Evolutionary conservation across 805 yeast species (phyloP).

Genomic region (Diddensiella caesifluorescens): DNA sequence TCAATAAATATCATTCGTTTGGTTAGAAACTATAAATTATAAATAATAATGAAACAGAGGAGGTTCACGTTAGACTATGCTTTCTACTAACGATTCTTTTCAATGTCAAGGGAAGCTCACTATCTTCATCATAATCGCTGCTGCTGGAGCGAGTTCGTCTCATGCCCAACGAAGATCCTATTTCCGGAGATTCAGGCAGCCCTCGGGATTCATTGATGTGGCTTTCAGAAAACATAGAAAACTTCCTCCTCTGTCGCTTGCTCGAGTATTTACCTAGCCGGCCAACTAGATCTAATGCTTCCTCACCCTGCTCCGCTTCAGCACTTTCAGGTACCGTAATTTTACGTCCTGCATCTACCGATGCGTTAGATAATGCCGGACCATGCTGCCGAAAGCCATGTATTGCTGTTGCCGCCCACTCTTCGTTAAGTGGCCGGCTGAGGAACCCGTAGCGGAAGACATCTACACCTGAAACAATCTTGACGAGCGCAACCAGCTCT

Average conservation of each 20-base stretch:
- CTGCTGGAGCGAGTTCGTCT: background rate
- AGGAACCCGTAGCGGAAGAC: conserved; percentile 48
- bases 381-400: background rate
- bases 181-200: background rate
- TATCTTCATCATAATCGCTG: conserved; percentile 2
- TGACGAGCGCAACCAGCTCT: conserved; percentile 39
- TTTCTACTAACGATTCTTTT: conserved; percentile 8
- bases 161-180: conserved; percentile 1
- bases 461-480: conserved; percentile 43
- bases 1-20: conserved; percentile 1
- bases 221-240: no score
- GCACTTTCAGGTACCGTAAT: no score
- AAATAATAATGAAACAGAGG: background rate
- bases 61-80: background rate
- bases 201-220: conserved; percentile 1
- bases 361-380: background rate
- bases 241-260: conserved; percentile 1
- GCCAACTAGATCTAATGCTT: background rate
- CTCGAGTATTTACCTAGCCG: background rate
- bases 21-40: background rate
- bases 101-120: conserved; percentile 9
- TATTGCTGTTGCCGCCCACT: conserved; percentile 14
- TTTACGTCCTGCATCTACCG: no score
- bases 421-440: conserved; percentile 38
- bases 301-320: no score